Conservation (phyloP, 192 early-diverging fungal species). For the Coemansia umbellata region DNA sequence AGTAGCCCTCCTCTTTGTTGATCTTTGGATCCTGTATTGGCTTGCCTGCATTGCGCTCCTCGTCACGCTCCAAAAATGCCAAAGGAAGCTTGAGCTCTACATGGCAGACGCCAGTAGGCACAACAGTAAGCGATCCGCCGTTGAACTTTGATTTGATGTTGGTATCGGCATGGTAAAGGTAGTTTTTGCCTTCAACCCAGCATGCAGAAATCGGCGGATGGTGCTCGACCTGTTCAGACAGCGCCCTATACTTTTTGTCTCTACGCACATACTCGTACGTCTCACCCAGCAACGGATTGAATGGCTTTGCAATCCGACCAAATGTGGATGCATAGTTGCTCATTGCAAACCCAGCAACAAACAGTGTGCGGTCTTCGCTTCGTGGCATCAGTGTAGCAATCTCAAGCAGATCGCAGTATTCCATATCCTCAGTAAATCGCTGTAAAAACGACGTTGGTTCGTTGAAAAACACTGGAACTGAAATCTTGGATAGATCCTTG, state of each 20-base stretch:
- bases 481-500: constrained; percentile 79
- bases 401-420: constrained; percentile 79
- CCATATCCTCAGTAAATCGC: constrained; percentile 81
- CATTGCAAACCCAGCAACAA: constrained; percentile 85
- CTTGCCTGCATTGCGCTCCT: constrained; percentile 28
- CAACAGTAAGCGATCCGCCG: constrained; percentile 77
- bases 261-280: constrained; percentile 80
- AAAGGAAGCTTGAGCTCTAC: constrained; percentile 69
- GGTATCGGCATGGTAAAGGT: constrained; percentile 80
- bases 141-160: constrained; percentile 85
- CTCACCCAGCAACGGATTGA: constrained; percentile 88
- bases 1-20: constrained; percentile 54
- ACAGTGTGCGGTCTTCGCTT: constrained; percentile 65
- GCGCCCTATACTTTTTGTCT: constrained; percentile 74
- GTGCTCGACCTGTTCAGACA: constrained; percentile 87
- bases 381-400: constrained; percentile 60
- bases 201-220: constrained; percentile 90
- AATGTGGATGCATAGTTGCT: constrained; percentile 79
- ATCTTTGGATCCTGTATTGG: constrained; percentile 22
- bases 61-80: constrained; percentile 46
- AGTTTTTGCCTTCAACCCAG: constrained; percentile 78
- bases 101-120: constrained; percentile 77
- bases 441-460: constrained; percentile 86
- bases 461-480: constrained; percentile 86
- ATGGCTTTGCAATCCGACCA: constrained; percentile 81